phyloP scores from a whole-genome alignment of 2,329 filamentous ascomycete genomes.

The Calonectria leucothoes region DNA sequence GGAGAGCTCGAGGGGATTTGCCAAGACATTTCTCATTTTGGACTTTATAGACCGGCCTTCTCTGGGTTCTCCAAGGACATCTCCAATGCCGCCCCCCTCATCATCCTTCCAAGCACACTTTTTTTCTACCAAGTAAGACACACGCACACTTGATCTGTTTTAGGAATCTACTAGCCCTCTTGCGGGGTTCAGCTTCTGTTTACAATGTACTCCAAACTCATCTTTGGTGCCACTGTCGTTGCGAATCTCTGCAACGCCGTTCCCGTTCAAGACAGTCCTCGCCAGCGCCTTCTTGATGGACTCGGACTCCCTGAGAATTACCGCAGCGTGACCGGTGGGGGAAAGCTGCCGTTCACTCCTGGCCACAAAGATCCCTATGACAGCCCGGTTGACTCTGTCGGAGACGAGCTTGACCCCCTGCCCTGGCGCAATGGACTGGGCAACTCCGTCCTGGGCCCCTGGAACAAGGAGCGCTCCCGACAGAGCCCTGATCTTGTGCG shows the following conservation, averaged over 20 bases:
- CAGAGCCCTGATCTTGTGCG: slow-evolving; percentile 79
- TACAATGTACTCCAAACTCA: slow-evolving; percentile 29
- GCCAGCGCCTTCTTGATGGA: slow-evolving; percentile 64
- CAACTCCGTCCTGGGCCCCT: slow-evolving; percentile 75
- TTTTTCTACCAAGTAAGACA: neutral
- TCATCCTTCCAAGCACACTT: neutral
- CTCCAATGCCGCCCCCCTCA: slow-evolving; percentile 4
- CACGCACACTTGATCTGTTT: slow-evolving; percentile 5
- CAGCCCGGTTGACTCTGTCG: slow-evolving; percentile 69
- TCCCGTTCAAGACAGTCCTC: slow-evolving; percentile 60
- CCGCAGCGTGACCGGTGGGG: slow-evolving; percentile 45
- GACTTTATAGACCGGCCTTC: slow-evolving; percentile 20
- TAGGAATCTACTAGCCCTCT: neutral
- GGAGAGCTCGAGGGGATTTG: neutral
- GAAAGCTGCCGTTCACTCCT: slow-evolving; percentile 67
- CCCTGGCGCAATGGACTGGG: slow-evolving; percentile 74
- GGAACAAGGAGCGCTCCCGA: slow-evolving; percentile 74
- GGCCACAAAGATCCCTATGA: slow-evolving; percentile 72
- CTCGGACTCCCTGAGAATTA: slow-evolving; percentile 59
- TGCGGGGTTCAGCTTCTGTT: slow-evolving; percentile 1
- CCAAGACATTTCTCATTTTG: neutral
- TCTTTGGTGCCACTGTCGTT: slow-evolving; percentile 24
- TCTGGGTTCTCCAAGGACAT: neutral
- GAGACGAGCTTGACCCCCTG: slow-evolving; percentile 70
- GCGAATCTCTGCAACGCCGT: slow-evolving; percentile 32